phyloP scores from a whole-genome alignment of 2,329 filamentous ascomycete species.

The Ambrosiella beaveri region DNA sequence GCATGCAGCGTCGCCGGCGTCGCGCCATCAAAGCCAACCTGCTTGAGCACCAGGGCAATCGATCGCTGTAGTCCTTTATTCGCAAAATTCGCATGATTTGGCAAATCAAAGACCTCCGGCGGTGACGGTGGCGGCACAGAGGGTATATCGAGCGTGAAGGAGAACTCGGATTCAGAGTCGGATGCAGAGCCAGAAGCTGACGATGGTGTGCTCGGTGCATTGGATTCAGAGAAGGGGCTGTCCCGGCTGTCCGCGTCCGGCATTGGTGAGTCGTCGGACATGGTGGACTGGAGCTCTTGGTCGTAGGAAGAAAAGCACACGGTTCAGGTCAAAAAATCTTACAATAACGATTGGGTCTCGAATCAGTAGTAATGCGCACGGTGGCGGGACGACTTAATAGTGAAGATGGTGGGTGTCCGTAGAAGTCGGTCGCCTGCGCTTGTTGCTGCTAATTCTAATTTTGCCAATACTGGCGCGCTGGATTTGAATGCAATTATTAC shows the following conservation, averaged over 20 bases:
- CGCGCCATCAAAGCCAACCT: conserved; percentile 41
- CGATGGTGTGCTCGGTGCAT: not conserved
- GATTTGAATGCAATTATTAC: too few species aligned
- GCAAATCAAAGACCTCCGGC: not conserved
- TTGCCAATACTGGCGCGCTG: too few species aligned
- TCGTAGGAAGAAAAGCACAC: too few species aligned
- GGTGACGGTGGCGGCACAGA: not conserved
- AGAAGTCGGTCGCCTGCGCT: too few species aligned
- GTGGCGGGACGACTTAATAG: too few species aligned
- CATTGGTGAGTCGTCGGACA: not conserved
- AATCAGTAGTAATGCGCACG: too few species aligned
- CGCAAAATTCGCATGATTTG: conserved; percentile 13
- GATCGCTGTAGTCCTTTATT: conserved; percentile 33
- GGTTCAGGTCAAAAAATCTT: too few species aligned
- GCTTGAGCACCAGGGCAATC: conserved; percentile 36
- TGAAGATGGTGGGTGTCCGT: too few species aligned
- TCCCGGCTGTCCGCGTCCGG: not conserved
- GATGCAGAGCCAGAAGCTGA: not conserved
- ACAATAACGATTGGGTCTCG: too few species aligned
- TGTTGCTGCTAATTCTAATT: too few species aligned
- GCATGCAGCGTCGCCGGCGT: conserved; percentile 40
- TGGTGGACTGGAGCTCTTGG: not conserved
- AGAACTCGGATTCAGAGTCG: not conserved
- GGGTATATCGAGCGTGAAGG: not conserved
- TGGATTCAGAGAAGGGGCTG: not conserved